These are phyloP conservation scores for Dendrobium officinale DNA, from an alignment of 106 monocot genomes.

Conservation along the genomic window DNA sequence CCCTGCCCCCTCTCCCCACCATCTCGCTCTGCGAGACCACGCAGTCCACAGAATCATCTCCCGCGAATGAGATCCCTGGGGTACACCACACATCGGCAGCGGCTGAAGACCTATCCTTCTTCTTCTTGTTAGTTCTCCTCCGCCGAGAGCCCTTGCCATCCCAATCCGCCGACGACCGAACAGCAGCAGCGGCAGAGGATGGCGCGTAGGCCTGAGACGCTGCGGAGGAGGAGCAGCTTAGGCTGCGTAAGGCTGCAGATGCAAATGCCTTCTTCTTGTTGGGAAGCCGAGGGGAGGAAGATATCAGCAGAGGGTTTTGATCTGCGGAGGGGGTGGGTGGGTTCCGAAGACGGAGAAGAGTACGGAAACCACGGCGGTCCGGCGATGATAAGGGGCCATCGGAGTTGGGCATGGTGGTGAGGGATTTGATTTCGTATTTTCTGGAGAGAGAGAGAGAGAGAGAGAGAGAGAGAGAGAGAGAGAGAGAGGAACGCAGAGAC, in stretches of 20 bases:
- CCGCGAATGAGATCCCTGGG: slow-evolving; percentile 16
- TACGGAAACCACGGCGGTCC: neutral
- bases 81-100: slow-evolving; percentile 26
- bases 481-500: neutral
- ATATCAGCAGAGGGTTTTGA: neutral
- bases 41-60: slow-evolving; percentile 5
- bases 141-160: slow-evolving; percentile 1
- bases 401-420: neutral
- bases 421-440: neutral
- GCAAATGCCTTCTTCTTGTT: slow-evolving; percentile 5
- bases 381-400: neutral
- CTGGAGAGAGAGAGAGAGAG: neutral
- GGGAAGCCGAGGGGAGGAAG: neutral
- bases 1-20: neutral
- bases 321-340: neutral
- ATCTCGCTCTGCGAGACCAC: neutral
- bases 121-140: slow-evolving; percentile 10
- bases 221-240: slow-evolving; percentile 11
- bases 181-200: neutral
- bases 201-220: slow-evolving; percentile 2
- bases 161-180: slow-evolving; percentile 5
- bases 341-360: neutral
- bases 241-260: slow-evolving; percentile 6
- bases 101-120: slow-evolving; percentile 5
- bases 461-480: neutral